Percentiles rank a stretch among this genome's conserved stretches.
These are phyloP conservation scores for Gossypium armourianum DNA, from an alignment of 441 rosid genomes.

Conservation along the genomic window DNA sequence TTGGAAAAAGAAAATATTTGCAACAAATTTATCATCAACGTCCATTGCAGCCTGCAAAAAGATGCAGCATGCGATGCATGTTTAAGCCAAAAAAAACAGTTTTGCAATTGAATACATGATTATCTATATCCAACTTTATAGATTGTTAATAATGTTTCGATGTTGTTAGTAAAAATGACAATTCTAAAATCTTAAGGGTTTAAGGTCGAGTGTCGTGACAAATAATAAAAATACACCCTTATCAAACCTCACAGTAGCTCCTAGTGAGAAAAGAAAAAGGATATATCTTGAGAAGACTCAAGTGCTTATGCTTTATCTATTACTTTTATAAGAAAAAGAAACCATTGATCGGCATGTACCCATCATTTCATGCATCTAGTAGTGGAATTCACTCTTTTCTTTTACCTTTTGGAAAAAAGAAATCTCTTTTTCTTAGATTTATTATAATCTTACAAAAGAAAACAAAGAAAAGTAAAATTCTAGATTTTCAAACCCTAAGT, in stretches of 20 bases:
- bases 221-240: too few relatives aligned
- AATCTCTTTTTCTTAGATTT: too few relatives aligned
- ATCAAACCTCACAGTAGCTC: background rate
- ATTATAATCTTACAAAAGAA: conserved; percentile 9
- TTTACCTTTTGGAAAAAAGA: background rate
- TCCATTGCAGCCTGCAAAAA: conserved; percentile 28
- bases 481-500: conserved; percentile 13
- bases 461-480: conserved; percentile 5
- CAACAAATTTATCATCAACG: conserved; percentile 32
- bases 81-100: conserved; percentile 8
- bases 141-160: conserved; percentile 5
- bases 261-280: background rate
- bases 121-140: conserved; percentile 21
- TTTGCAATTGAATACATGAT: conserved; percentile 13
- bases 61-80: background rate
- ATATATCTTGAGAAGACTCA: background rate
- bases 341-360: background rate
- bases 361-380: background rate
- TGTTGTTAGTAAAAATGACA: too few relatives aligned
- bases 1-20: conserved; percentile 2
- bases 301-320: background rate
- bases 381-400: background rate
- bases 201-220: too few relatives aligned
- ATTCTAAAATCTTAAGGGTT: too few relatives aligned
- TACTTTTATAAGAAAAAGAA: background rate